Percentiles rank a stretch among this genome's conserved stretches.
These are phyloP conservation scores for Fusarium humuli DNA, from an alignment of 2,329 filamentous ascomycete genomes.

Conservation along the genomic window DNA sequence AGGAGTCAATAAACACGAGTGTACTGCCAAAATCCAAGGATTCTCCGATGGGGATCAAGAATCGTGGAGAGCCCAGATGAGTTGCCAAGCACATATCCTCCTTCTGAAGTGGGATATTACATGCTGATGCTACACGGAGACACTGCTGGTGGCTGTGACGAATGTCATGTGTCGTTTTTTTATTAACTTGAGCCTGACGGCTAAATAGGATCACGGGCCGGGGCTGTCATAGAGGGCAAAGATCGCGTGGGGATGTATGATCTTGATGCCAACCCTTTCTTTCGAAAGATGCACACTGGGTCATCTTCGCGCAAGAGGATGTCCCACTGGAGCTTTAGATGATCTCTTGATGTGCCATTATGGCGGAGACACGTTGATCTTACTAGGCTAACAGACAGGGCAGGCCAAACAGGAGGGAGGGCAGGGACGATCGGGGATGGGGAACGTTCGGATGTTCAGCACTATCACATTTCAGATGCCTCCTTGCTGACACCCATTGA, in stretches of 20 bases:
- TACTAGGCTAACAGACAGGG: conserved; percentile 15
- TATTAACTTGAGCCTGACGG: conserved; percentile 28
- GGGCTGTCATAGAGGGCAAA: conserved; percentile 18
- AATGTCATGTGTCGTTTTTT: conserved; percentile 31
- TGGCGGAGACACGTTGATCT: conserved; percentile 30
- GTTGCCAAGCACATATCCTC: conserved; percentile 6
- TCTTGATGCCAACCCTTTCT: conserved; percentile 14
- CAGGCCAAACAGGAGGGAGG: conserved; percentile 24
- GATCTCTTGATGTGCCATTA: conserved; percentile 30
- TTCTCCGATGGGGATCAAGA: conserved; percentile 1
- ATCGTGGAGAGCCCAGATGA: conserved; percentile 2
- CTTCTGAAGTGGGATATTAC: conserved; percentile 5
- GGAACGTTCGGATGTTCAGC: conserved; percentile 8
- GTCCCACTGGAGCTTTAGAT: conserved; percentile 22
- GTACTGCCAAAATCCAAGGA: neutral
- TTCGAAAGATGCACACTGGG: conserved; percentile 21
- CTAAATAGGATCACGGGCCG: conserved; percentile 39
- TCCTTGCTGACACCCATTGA: conserved; percentile 28
- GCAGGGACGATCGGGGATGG: conserved; percentile 28
- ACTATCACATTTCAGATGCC: conserved; percentile 37
- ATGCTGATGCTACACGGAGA: neutral
- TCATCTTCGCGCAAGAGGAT: conserved; percentile 16
- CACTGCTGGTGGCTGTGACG: conserved; percentile 29
- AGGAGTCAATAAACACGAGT: neutral
- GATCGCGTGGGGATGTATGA: conserved; percentile 35